Conservation (phyloP, 345 rosid genomes). For the Xanthoceras sorbifolium region DNA sequence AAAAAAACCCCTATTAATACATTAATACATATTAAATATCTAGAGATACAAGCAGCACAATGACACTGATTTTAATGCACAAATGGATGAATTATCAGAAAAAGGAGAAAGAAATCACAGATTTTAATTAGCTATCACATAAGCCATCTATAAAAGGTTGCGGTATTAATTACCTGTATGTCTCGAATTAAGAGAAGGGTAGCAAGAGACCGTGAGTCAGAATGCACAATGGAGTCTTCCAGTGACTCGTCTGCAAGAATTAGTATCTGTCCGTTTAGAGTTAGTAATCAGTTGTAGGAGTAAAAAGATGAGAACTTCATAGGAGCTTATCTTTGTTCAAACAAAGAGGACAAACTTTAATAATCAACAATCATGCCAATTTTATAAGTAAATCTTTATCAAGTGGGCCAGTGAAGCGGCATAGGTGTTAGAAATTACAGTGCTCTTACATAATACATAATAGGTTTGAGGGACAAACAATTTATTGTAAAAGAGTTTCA, state of each 20-base stretch:
- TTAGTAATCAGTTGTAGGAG: slow-evolving; percentile 41
- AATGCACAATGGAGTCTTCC: slow-evolving; percentile 91
- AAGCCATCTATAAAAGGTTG: slow-evolving; percentile 1
- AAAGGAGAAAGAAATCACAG: not conserved
- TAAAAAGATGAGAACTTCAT: not conserved
- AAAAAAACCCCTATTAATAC: not conserved
- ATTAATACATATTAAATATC: not conserved
- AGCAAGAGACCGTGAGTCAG: slow-evolving; percentile 92
- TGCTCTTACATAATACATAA: not conserved
- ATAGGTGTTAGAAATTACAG: too few species aligned
- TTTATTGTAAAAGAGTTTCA: not conserved
- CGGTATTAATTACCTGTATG: slow-evolving; percentile 63
- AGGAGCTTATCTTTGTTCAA: not conserved
- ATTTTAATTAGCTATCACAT: slow-evolving; percentile 1
- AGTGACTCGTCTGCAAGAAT: slow-evolving; percentile 97
- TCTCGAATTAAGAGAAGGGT: slow-evolving; percentile 96
- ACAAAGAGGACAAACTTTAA: not conserved
- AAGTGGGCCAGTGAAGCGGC: not conserved
- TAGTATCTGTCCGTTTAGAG: slow-evolving; percentile 72
- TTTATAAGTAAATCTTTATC: not conserved
- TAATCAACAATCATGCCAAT: not conserved
- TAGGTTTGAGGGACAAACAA: not conserved
- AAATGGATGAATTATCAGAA: not conserved
- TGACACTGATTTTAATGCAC: not conserved
- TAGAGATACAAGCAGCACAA: not conserved